Evolutionary conservation across 2,329 filamentous ascomycete species (phyloP), one percentile per base, ranked within the genome.

Genomic region (Pyricularia grisea): DNA sequence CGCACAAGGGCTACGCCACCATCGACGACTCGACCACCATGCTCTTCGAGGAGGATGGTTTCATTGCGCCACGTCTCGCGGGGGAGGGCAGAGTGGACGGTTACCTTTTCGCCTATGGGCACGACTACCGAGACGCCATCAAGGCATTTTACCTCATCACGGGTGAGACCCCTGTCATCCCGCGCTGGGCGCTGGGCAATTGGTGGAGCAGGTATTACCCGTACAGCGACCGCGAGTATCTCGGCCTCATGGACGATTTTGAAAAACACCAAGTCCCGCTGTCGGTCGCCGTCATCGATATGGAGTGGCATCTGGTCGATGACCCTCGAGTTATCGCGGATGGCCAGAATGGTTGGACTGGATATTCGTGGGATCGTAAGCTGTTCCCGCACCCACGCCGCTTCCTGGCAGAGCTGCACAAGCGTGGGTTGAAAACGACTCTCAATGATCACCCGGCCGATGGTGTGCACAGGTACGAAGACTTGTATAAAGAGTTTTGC

Each of bases 131-230:
- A 67, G 82, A 77, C 4, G 86, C 85, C 20, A 81, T 89, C 68
- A 80, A 81, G 69, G 81, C 82, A 0, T 82, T 86, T 50, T 88
- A 87, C 73, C 78, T 80, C 0, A 75, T 89, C 14, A 87, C 85
- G 1, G 87, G 87, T 2, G 79, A 78, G 25, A 85, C 87, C 71
- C 86, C 87, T 3, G 69, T 82, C 11, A 74, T 89, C 0, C 87
- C 87, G 0, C 79, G 87, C 17, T 89, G 68, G 68, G 68, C 68
- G 25, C 65, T 69, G 23, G 68, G 68, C 4, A 69, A 67, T 31
- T 90, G 88, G 87, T 90, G 87, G 87, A 87, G 83, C 65, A 80
- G 88, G 9, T 90, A 89, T 74, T 83, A 89, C 73, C 81, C 81
- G 2, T 90, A 89, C 73, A 79, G 78, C 0, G 80, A 82, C 31